A percentile compares a stretch with the other conserved stretches of the same genome.
phyloP scores from a whole-genome alignment of 495 filamentous ascomycete genomes.

The Filosporella fistucella region DNA sequence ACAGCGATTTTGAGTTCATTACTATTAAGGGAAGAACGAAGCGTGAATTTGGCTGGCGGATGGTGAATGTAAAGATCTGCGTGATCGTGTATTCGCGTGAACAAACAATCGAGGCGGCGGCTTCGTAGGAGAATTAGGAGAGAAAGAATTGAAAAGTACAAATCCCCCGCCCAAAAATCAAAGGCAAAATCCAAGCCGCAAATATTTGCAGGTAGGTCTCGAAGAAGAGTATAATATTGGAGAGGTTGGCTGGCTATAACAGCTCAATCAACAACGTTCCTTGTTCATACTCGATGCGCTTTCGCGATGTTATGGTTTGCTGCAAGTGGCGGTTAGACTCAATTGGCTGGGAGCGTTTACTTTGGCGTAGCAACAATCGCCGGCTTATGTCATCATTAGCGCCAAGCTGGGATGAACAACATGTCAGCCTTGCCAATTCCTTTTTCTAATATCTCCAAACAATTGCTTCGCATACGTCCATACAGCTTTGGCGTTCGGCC shows the following conservation, averaged over 20 bases:
- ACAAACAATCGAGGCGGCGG: background rate
- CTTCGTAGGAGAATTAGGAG: slow-evolving; percentile 3
- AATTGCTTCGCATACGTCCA: no score
- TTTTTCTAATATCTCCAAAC: background rate
- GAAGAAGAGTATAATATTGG: background rate
- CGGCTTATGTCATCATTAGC: slow-evolving; percentile 6
- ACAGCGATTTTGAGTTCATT: background rate
- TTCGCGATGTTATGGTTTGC: slow-evolving; percentile 21
- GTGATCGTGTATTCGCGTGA: background rate
- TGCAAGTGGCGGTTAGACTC: slow-evolving; percentile 8
- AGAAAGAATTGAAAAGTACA: background rate
- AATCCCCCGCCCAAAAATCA: no score
- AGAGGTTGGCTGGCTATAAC: background rate
- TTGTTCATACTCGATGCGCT: slow-evolving; percentile 8
- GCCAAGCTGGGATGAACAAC: no score
- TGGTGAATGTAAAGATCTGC: no score
- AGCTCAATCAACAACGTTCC: slow-evolving; percentile 17
- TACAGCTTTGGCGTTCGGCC: no score
- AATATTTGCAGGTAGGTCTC: background rate
- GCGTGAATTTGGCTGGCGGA: no score
- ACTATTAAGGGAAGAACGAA: background rate
- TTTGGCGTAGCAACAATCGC: slow-evolving; percentile 18
- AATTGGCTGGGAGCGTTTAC: slow-evolving; percentile 2
- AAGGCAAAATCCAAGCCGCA: background rate
- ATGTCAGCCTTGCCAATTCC: slow-evolving; percentile 20